Evolutionary conservation across 331 rosid species (phyloP), one percentile per base, ranked within the genome.

Genomic region (Pyracantha coccinea): DNA sequence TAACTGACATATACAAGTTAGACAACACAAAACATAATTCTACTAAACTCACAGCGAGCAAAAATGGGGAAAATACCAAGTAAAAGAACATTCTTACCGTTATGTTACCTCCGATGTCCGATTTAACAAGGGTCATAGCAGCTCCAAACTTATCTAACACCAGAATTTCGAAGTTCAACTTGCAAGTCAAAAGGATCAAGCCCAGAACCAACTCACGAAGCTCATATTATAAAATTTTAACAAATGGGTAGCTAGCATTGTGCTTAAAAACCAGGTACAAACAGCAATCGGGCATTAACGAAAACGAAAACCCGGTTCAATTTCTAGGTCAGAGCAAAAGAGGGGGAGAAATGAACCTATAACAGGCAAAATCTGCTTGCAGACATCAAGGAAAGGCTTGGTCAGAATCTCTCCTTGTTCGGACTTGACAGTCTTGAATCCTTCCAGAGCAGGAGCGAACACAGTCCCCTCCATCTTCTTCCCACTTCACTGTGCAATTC

Each of bases 71-170:
- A 65, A 54, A 54, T n/a, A 55, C 29, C 29, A 71, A 17, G 33
- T 17, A 52, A 33, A 23, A 77, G 53, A 52, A 35, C 6, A 13
- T 44, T 50, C 89, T n/a, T 81, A 95, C 97, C 81, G 92, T 7
- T 68, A 92, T 83, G 83, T 95, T 95, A 27, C 93, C 93, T 31
- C 92, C 89, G 24, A 91, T 60, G 62, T 88, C 92, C 41, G 81
- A 61, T 75, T 83, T 91, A 66, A 88, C 93, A 82, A 86, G 97
- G 69, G 87, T 7, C 99, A 94, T 88, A 66, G 99, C 88, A 79
- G 97, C 93, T 86, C 97, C 99, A 79, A 95, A 95, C 81, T 90
- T 95, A 12, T 92, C 97, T 95, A 88, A 76, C 87, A 80, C 9
- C 63, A 78, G 4, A 79, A 17, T 52, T 21, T 8, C 4, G 6